A percentile compares a stretch with the other conserved stretches of the same genome.
phyloP scores from a whole-genome alignment of 1,284 basidiomycete species.

The Golubevia sp. region DNA sequence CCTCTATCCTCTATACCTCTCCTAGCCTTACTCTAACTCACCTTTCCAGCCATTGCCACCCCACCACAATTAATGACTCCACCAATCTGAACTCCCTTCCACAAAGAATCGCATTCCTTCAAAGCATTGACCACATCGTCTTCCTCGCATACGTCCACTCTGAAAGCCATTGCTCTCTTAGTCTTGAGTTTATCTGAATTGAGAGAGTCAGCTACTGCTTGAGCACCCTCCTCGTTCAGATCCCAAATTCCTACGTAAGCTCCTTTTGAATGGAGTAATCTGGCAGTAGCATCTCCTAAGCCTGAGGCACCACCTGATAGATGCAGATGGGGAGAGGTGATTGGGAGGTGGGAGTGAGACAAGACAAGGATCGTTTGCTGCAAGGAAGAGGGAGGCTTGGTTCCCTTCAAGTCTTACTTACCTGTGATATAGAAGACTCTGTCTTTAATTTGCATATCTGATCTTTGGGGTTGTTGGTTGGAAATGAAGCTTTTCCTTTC shows the following conservation, averaged over 20 bases:
- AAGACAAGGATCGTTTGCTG: neutral
- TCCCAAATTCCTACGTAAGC: conserved; percentile 49
- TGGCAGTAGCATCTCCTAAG: conserved; percentile 49
- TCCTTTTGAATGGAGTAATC: conserved; percentile 28
- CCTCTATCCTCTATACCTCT: neutral
- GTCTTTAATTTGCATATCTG: conserved; percentile 48
- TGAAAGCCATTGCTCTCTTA: conserved; percentile 23
- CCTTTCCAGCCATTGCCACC: conserved; percentile 60
- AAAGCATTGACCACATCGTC: conserved; percentile 43
- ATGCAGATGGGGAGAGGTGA: conserved; percentile 8
- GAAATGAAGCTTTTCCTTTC: too few species aligned
- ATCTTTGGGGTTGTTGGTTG: too few species aligned
- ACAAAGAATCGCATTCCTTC: conserved; percentile 24
- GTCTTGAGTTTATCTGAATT: neutral
- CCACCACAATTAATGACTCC: conserved; percentile 61
- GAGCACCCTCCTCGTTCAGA: conserved; percentile 23
- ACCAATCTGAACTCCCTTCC: conserved; percentile 35
- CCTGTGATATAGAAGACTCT: conserved; percentile 43
- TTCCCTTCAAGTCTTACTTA: conserved; percentile 4
- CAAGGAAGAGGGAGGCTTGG: neutral
- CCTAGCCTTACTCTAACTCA: conserved; percentile 3
- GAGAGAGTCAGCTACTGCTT: conserved; percentile 16
- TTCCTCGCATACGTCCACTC: conserved; percentile 52
- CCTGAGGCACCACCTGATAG: conserved; percentile 52
- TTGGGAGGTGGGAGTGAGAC: conserved; percentile 3